Evolutionary conservation across 805 yeast genomes (phyloP).

Genomic region (Lipomyces lipofer): DNA sequence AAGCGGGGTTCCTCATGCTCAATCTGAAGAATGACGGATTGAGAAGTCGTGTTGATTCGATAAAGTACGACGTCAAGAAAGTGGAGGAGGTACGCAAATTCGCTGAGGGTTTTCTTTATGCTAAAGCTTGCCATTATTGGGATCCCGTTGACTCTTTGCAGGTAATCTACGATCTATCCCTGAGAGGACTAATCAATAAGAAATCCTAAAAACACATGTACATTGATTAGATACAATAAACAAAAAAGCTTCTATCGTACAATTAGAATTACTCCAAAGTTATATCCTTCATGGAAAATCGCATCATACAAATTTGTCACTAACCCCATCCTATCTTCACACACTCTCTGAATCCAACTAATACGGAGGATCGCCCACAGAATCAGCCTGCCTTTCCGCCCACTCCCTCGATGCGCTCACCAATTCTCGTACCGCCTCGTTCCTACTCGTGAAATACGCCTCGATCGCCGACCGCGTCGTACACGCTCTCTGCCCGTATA

Average conservation of each 20-base stretch:
- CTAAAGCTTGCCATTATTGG: no score
- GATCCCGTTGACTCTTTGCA: no score
- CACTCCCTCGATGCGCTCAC: neutral
- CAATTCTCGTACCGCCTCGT: constrained; percentile 1
- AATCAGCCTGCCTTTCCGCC: neutral
- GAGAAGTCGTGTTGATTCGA: constrained; percentile 36
- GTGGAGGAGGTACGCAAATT: no score
- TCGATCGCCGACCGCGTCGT: constrained; percentile 31
- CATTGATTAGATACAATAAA: no score
- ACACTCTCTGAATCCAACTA: neutral
- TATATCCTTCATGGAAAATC: neutral
- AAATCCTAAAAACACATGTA: neutral
- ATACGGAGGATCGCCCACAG: neutral
- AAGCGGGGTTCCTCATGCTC: constrained; percentile 35
- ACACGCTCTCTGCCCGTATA: constrained; percentile 28
- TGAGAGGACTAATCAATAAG: constrained; percentile 27
- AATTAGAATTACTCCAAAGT: neutral
- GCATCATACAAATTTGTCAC: neutral
- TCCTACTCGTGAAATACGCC: constrained; percentile 8
- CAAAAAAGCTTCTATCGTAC: neutral
- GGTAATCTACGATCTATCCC: constrained; percentile 36
- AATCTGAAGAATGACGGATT: constrained; percentile 39
- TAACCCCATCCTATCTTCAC: no score
- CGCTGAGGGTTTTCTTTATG: no score
- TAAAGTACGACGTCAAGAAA: constrained; percentile 40